Base-by-base conservation (phyloP, 1,284 basidiomycete species). In the Vanrija sp. region DNA sequence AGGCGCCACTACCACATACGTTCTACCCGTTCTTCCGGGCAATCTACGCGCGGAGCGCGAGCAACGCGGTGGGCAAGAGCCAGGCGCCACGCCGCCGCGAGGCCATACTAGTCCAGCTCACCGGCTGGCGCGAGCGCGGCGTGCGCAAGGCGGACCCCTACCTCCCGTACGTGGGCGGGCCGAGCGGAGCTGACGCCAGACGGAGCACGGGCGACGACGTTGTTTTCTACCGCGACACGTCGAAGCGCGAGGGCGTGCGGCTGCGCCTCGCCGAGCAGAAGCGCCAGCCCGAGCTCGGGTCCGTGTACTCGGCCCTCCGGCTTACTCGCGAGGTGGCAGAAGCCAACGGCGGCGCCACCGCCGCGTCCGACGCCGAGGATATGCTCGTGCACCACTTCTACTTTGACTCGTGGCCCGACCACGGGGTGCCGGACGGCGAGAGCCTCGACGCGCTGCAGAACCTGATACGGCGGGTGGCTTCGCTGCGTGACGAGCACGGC, bases 371-470 rank as follows among this genome's bases (percentile, higher is more conserved):
- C 8, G 41, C 47, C 19, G 36, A 20, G 36, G 23, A 49, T 35
- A 60, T 66, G 37, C 41, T 20, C 5, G 36, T 74, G 6, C 53
- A 56, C 42, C 72, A 75, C 59, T 75, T 71, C 53, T 60, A 62
- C 37, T 75, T 68, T 47, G 57, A 63, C n/a, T 64, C 59, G 16
- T 75, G 72, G 72, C 71, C 71, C 4, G 72, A 75, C 55, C 66
- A 70, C 52, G 72, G 72, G 12, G 69, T 72, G 27, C 72, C 72
- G 0, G 22, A 45, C 16, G 71, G 68, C 24, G 37, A 59, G 38
- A 60, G 43, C 4, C 55, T 72, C 1, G 41, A 61, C n/a, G 60
- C 61, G 3, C 49, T 75, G 27, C 47, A 54, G 20, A 36, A 41
- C 27, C 53, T 73, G 37, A 31, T 31, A 31, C 31, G 31, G 31